Conservation (phyloP, 2,329 filamentous ascomycete species). For the Xylaria sp. region DNA sequence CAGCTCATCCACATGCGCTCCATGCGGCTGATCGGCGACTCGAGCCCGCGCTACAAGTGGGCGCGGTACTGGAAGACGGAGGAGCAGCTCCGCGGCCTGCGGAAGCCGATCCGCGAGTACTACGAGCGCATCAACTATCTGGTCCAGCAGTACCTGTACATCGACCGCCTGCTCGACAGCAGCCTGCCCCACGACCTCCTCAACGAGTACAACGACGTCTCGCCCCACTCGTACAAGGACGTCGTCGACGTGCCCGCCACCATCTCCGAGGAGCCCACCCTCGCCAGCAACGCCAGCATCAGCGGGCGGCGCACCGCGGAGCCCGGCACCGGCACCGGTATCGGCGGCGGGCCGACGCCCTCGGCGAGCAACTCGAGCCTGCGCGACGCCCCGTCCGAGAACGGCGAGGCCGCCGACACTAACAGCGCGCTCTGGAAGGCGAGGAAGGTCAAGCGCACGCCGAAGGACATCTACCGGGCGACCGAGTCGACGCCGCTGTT, state of each 20-base stretch:
- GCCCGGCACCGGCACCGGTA: not conserved
- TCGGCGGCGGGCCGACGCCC: too few relatives aligned
- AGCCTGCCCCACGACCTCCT: conserved; percentile 90
- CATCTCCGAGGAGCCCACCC: conserved; percentile 69
- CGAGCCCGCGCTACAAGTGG: conserved; percentile 84
- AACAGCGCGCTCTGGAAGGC: conserved; percentile 24
- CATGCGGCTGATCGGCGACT: conserved; percentile 85
- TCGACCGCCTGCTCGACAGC: conserved; percentile 87
- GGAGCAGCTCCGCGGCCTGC: conserved; percentile 71
- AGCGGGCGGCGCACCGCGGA: conserved; percentile 2
- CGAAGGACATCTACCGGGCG: conserved; percentile 81
- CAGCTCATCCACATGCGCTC: conserved; percentile 71
- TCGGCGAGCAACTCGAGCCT: conserved; percentile 11
- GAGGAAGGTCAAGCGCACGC: conserved; percentile 73
- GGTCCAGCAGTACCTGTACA: conserved; percentile 90
- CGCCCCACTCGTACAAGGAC: conserved; percentile 55
- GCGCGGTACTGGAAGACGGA: conserved; percentile 84
- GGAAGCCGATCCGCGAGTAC: conserved; percentile 77
- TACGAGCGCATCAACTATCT: conserved; percentile 89
- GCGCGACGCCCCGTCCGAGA: conserved; percentile 1
- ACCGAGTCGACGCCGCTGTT: conserved; percentile 72
- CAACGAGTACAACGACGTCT: conserved; percentile 78
- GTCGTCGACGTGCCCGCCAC: conserved; percentile 70
- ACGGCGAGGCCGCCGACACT: conserved; percentile 6
- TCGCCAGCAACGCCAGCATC: conserved; percentile 4